A percentile compares a stretch with the other conserved stretches of the same genome.
Conservation (phyloP, 306 rosid genomes). For the Corylus heterophylla region DNA sequence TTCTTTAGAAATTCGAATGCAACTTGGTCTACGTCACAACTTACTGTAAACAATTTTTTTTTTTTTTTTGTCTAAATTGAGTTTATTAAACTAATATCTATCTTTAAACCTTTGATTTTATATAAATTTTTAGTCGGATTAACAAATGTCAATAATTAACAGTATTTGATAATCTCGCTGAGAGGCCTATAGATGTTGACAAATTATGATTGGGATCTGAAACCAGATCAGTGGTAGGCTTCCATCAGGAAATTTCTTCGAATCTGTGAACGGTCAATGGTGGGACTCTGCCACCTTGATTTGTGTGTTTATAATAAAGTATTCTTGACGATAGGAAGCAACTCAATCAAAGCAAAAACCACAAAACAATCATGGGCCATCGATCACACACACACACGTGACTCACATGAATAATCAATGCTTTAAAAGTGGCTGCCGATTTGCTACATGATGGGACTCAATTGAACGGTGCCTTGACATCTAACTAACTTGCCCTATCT, state of each 20-base stretch:
- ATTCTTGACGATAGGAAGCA: neutral
- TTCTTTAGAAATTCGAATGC: too few species aligned
- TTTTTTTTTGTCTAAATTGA: too few species aligned
- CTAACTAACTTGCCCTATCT: neutral
- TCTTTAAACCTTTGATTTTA: too few species aligned
- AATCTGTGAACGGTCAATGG: conserved; percentile 9
- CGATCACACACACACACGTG: conserved; percentile 10
- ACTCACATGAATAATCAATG: conserved; percentile 25
- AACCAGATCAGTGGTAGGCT: neutral
- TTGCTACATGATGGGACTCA: conserved; percentile 7
- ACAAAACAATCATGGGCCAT: neutral
- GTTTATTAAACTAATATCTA: too few species aligned
- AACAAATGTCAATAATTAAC: too few species aligned
- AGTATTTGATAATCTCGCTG: too few species aligned
- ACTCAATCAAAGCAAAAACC: neutral
- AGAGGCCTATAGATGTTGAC: neutral
- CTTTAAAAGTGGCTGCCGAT: neutral
- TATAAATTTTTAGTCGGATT: too few species aligned
- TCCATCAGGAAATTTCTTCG: conserved; percentile 17
- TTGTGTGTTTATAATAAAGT: neutral
- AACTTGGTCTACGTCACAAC: too few species aligned
- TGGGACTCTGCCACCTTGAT: neutral
- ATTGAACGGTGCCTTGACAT: conserved; percentile 9
- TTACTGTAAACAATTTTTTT: too few species aligned
- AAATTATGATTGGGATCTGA: neutral